Evolutionary conservation across 257 asterid species (phyloP).

Genomic region (Ilex asprella): DNA sequence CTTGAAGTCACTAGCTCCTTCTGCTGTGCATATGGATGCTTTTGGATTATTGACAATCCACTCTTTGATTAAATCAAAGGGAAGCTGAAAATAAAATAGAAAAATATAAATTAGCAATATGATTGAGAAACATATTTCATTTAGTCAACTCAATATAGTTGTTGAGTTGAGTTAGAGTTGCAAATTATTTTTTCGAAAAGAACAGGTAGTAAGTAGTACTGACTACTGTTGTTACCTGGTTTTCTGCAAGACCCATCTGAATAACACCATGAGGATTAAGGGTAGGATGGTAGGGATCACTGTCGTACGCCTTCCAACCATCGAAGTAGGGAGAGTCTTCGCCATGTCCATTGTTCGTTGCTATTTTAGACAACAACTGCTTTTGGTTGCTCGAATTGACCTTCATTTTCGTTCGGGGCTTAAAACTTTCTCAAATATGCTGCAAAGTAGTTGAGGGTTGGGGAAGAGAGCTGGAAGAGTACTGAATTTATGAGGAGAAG

Average conservation of each 20-base stretch:
- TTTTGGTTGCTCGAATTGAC: conserved; percentile 9
- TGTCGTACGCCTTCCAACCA: conserved; percentile 72
- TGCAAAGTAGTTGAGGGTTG: too few species aligned
- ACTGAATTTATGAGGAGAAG: background rate
- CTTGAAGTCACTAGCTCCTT: conserved; percentile 44
- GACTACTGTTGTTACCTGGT: conserved; percentile 29
- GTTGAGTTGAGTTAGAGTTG: too few species aligned
- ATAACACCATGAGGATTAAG: conserved; percentile 52
- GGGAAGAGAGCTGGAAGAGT: too few species aligned
- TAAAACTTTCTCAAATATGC: too few species aligned
- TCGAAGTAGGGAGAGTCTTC: conserved; percentile 61
- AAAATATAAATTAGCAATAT: too few species aligned
- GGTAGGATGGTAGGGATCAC: conserved; percentile 48
- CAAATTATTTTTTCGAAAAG: too few species aligned
- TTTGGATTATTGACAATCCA: conserved; percentile 51
- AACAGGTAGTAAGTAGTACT: background rate
- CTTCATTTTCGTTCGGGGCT: conserved; percentile 13
- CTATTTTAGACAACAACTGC: conserved; percentile 41
- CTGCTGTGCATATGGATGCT: conserved; percentile 56
- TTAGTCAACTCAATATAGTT: too few species aligned
- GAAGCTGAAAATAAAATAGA: conserved; percentile 31
- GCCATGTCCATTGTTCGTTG: conserved; percentile 60
- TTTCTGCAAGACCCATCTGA: conserved; percentile 73
- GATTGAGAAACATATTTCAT: too few species aligned
- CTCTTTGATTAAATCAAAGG: conserved; percentile 50